phyloP scores from a whole-genome alignment of 2,329 filamentous ascomycete species.

The Capronia americana region DNA sequence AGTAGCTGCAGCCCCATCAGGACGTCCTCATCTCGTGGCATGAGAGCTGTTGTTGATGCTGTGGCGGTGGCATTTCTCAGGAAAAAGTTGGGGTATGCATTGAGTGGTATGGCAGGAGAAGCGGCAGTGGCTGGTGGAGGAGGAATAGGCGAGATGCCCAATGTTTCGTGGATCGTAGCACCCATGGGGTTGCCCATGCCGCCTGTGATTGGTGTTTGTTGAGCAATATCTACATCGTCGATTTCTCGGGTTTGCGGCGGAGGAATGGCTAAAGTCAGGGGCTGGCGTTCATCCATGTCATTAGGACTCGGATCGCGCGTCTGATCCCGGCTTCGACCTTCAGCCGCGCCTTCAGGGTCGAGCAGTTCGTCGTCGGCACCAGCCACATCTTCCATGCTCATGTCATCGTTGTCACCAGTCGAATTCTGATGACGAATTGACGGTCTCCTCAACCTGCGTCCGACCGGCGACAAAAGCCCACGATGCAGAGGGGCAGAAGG shows the following conservation, averaged over 20 bases:
- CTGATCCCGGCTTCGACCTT: slow-evolving; percentile 64
- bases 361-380: slow-evolving; percentile 62
- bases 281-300: slow-evolving; percentile 41
- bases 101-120: slow-evolving; percentile 73
- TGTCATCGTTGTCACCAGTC: slow-evolving; percentile 84
- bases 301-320: slow-evolving; percentile 36
- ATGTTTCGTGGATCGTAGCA: slow-evolving; percentile 69
- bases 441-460: slow-evolving; percentile 71
- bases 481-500: slow-evolving; percentile 72
- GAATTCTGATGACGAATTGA: slow-evolving; percentile 91
- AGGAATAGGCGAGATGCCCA: slow-evolving; percentile 76
- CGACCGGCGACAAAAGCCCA: slow-evolving; percentile 60
- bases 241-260: slow-evolving; percentile 82
- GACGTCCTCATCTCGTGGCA: slow-evolving; percentile 97
- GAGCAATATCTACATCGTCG: slow-evolving; percentile 92
- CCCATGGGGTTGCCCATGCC: slow-evolving; percentile 77
- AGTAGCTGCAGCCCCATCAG: slow-evolving; percentile 96
- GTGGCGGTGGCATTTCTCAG: slow-evolving; percentile 73
- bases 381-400: slow-evolving; percentile 79
- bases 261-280: slow-evolving; percentile 74
- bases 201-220: slow-evolving; percentile 81
- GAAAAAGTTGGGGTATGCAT: slow-evolving; percentile 78
- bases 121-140: slow-evolving; percentile 69
- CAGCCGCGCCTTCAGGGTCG: slow-evolving; percentile 73
- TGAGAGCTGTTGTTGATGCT: slow-evolving; percentile 79